These are phyloP conservation scores for Colletotrichum aenigma DNA, from an alignment of 2,329 filamentous ascomycete species.

Conservation along the genomic window DNA sequence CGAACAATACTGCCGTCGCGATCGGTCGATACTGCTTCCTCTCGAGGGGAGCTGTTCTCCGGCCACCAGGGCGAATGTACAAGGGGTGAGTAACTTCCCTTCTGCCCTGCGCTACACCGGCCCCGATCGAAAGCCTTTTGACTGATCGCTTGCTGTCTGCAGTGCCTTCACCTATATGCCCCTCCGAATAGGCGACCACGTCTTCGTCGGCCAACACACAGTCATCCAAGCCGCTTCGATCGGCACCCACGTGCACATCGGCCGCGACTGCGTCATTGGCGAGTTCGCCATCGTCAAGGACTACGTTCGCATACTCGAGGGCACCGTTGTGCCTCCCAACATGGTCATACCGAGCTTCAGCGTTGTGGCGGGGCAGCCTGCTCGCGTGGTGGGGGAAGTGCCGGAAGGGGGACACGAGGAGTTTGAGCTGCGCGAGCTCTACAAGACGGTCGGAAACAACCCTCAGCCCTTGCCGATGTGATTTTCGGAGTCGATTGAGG, in stretches of 20 bases:
- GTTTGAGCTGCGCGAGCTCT: slow-evolving; percentile 68
- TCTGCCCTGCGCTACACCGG: rapidly evolving
- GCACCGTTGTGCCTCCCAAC: slow-evolving; percentile 80
- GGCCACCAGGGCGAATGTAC: slow-evolving; percentile 82
- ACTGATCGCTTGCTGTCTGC: background rate
- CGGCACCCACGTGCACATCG: slow-evolving; percentile 86
- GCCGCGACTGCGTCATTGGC: slow-evolving; percentile 75
- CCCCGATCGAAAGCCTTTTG: rapidly evolving
- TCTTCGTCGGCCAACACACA: slow-evolving; percentile 79
- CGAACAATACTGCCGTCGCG: slow-evolving; percentile 72
- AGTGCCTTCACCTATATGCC: slow-evolving; percentile 80
- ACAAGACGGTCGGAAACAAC: slow-evolving; percentile 68
- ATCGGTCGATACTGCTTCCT: slow-evolving; percentile 94
- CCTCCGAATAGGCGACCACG: slow-evolving; percentile 91
- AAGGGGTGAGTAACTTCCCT: slow-evolving; percentile 57
- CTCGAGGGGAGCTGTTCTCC: slow-evolving; percentile 76
- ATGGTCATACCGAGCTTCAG: slow-evolving; percentile 95
- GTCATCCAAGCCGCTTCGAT: slow-evolving; percentile 85
- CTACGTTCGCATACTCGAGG: slow-evolving; percentile 86
- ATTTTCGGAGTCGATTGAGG: too few relatives aligned
- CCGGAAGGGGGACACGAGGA: slow-evolving; percentile 71
- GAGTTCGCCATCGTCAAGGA: slow-evolving; percentile 94
- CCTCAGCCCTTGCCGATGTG: slow-evolving; percentile 31
- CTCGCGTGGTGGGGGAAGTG: slow-evolving; percentile 80
- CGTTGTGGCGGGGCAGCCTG: slow-evolving; percentile 85